Evolutionary conservation across 768 basidiomycete genomes (phyloP).

Genomic region (Naganishia vishniacii): DNA sequence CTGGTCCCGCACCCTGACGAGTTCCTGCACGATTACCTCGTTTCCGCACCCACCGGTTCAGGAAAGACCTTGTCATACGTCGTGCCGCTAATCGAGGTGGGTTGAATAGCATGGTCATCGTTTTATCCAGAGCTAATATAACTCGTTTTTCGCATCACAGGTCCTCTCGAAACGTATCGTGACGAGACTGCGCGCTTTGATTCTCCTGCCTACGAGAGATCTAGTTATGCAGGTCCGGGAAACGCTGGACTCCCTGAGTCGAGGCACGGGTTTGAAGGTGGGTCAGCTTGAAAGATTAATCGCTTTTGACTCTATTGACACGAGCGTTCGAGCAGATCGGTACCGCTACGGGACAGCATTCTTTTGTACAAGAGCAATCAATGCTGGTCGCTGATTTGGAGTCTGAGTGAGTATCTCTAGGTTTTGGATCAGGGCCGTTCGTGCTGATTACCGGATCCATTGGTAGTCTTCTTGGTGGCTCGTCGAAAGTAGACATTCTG

Average conservation of each 20-base stretch:
- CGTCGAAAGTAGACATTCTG: constrained; percentile 84
- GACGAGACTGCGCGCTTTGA: constrained; percentile 76
- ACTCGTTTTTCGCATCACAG: constrained; percentile 48
- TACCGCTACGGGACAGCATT: constrained; percentile 85
- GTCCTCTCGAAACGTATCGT: constrained; percentile 67
- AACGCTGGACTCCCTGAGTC: constrained; percentile 76
- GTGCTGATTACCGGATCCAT: not conserved
- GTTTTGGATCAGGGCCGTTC: not conserved
- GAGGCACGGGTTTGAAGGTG: constrained; percentile 82
- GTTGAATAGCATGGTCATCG: constrained; percentile 24
- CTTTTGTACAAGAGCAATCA: constrained; percentile 83
- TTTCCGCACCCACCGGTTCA: constrained; percentile 94
- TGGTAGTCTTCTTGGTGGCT: constrained; percentile 68
- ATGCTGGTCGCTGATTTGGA: constrained; percentile 65
- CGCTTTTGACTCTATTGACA: not conserved
- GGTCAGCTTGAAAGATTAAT: constrained; percentile 18
- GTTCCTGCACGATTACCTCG: constrained; percentile 73
- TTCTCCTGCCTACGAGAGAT: constrained; percentile 90
- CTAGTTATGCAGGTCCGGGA: constrained; percentile 86
- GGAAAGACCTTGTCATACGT: constrained; percentile 97
- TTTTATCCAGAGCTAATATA: not conserved
- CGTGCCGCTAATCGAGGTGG: constrained; percentile 81
- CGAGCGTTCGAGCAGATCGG: constrained; percentile 54
- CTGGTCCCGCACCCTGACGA: constrained; percentile 59
- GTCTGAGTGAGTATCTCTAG: constrained; percentile 51